Conservation (phyloP, 2,329 filamentous ascomycete genomes). For the Lachnellula willkommii region DNA sequence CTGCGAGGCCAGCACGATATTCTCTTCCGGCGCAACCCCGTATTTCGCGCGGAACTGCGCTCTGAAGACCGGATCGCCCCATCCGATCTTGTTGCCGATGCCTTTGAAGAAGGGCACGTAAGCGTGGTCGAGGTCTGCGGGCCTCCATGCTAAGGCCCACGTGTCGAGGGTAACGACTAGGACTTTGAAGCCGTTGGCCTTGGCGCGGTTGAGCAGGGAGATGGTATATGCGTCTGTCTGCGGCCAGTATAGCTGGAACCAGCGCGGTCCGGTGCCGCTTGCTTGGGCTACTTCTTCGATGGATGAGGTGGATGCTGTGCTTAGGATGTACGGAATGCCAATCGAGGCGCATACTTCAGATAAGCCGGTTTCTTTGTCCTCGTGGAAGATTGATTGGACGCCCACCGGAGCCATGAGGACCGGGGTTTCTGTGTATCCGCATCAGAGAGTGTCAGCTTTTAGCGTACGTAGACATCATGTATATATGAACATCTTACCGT, state of each 20-base stretch:
- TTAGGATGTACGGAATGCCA: conserved; percentile 61
- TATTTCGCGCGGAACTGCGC: conserved; percentile 48
- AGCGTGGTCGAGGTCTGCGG: conserved; percentile 58
- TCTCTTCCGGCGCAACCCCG: conserved; percentile 41
- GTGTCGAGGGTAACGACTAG: conserved; percentile 71
- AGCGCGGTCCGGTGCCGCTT: conserved; percentile 52
- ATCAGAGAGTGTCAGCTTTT: background rate
- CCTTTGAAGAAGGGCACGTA: conserved; percentile 57
- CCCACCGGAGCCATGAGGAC: conserved; percentile 64
- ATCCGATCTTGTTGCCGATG: conserved; percentile 55
- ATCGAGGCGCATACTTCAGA: conserved; percentile 57
- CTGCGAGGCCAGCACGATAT: conserved; percentile 43
- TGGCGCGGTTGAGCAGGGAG: conserved; percentile 57
- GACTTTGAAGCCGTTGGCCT: conserved; percentile 55
- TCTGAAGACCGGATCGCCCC: conserved; percentile 62
- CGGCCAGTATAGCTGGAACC: conserved; percentile 76
- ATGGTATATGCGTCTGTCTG: conserved; percentile 58
- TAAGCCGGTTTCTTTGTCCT: conserved; percentile 58
- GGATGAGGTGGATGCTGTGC: conserved; percentile 55
- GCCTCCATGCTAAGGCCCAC: conserved; percentile 63
- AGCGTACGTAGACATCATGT: too few relatives aligned
- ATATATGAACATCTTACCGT: conserved; percentile 30
- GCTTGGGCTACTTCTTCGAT: conserved; percentile 63
- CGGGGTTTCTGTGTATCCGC: conserved; percentile 32
- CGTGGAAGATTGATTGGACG: conserved; percentile 62